These are phyloP conservation scores for Aspergillus hortae DNA, from an alignment of 2,329 filamentous ascomycete species.

Conservation along the genomic window DNA sequence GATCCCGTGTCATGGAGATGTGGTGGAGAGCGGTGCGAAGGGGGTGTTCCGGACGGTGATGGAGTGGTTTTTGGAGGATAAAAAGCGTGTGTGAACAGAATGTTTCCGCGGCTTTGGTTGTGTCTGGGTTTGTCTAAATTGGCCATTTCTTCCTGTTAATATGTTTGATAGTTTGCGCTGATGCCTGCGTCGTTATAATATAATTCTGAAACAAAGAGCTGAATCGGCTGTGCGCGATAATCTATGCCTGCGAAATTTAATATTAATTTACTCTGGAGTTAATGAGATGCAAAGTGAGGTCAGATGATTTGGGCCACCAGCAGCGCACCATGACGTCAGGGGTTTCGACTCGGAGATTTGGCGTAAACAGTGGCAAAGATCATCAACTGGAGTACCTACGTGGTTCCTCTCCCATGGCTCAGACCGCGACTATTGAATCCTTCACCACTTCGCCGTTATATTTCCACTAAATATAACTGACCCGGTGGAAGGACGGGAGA, in stretches of 20 bases:
- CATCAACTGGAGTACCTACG: too few species aligned
- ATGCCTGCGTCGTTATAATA: neutral
- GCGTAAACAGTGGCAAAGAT: too few species aligned
- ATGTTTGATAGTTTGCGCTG: neutral
- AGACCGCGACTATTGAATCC: neutral
- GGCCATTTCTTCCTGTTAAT: neutral
- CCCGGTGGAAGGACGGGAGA: too few species aligned
- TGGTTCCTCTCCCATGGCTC: neutral
- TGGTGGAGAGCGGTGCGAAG: conserved; percentile 72
- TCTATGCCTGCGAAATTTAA: neutral
- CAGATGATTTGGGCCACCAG: neutral
- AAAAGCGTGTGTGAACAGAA: conserved; percentile 20
- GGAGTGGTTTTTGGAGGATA: conserved; percentile 67
- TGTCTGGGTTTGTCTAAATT: neutral
- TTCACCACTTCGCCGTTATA: neutral
- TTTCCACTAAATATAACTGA: too few species aligned
- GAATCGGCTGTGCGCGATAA: neutral
- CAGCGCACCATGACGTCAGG: neutral
- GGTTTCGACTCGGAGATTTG: neutral
- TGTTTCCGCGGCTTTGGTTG: neutral
- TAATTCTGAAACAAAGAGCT: neutral
- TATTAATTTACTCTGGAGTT: neutral
- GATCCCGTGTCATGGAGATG: conserved; percentile 91
- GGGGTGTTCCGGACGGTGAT: conserved; percentile 73
- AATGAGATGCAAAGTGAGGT: neutral